Percentiles rank a stretch among this genome's conserved stretches.
Conservation (phyloP, 495 filamentous ascomycete genomes). For the Tuber brumale region DNA sequence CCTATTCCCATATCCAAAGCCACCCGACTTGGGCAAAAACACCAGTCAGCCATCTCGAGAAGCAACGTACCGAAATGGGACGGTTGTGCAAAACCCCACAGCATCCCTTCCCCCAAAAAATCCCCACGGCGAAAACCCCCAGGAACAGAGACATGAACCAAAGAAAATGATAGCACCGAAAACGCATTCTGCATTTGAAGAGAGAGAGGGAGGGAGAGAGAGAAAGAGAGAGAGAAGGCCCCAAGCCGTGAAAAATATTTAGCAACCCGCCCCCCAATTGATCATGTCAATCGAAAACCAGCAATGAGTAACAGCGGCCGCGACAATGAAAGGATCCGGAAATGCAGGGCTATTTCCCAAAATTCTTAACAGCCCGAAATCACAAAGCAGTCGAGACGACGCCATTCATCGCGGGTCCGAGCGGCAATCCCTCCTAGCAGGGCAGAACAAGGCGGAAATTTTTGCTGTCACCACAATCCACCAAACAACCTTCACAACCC, state of each 20-base stretch:
- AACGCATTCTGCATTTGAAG: not conserved
- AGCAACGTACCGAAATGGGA: not conserved
- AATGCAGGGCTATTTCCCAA: not conserved
- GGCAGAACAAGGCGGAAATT: not conserved
- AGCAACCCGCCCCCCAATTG: not conserved
- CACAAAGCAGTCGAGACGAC: not conserved
- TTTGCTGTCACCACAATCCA: slow-evolving; percentile 1
- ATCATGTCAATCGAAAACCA: not conserved
- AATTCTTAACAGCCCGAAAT: not conserved
- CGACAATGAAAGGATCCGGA: not conserved
- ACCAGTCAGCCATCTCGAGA: not conserved
- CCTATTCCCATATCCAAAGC: slow-evolving; percentile 1
- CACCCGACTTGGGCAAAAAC: not conserved
- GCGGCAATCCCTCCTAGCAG: not conserved
- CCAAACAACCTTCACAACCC: not conserved
- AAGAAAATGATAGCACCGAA: not conserved
- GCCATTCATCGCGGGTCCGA: not conserved
- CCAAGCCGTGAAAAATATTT: slow-evolving; percentile 3
- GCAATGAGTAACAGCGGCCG: not conserved
- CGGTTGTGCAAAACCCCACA: not conserved
- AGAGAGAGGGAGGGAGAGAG: not conserved
- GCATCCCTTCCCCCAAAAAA: not conserved
- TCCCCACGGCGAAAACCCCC: not conserved
- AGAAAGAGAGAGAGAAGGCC: not conserved
- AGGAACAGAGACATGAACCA: not conserved